These are phyloP conservation scores for Eimeria praecox DNA, from an alignment of 169 alveolate genomes.

Conservation along the genomic window DNA sequence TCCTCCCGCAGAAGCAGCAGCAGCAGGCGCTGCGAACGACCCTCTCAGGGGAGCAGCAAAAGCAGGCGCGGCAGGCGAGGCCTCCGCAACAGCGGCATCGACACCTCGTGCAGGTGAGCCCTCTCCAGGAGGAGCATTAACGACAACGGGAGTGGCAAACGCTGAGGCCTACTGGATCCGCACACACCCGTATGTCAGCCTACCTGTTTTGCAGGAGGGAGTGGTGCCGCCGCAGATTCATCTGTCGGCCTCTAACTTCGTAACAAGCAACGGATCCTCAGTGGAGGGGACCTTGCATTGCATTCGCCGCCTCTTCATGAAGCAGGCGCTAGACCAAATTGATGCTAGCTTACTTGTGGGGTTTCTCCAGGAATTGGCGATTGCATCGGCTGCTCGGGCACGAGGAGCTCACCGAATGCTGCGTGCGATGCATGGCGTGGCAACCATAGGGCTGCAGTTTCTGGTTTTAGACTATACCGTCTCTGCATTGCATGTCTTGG, in stretches of 20 bases:
- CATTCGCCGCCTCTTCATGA: neutral
- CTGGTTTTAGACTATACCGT: neutral
- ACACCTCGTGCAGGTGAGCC: too few relatives aligned
- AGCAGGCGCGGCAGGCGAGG: too few relatives aligned
- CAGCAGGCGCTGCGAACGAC: too few relatives aligned
- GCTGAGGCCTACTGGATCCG: neutral
- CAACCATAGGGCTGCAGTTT: neutral
- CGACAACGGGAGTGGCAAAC: neutral
- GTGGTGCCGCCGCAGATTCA: neutral
- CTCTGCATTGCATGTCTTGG: neutral
- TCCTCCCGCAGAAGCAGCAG: too few relatives aligned
- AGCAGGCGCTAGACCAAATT: neutral
- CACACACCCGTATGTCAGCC: neutral
- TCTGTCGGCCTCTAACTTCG: neutral
- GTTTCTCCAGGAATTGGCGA: neutral
- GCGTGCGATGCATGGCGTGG: neutral
- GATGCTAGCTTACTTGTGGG: neutral
- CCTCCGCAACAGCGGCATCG: too few relatives aligned
- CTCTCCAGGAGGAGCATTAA: neutral
- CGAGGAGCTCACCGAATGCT: neutral
- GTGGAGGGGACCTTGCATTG: neutral
- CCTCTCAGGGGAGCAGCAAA: too few relatives aligned
- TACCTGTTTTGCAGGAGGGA: neutral
- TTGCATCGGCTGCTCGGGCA: neutral
- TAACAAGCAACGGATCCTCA: neutral